phyloP scores from a whole-genome alignment of 1,139 yeast species.

The Scheffersomyces segobiensis region DNA sequence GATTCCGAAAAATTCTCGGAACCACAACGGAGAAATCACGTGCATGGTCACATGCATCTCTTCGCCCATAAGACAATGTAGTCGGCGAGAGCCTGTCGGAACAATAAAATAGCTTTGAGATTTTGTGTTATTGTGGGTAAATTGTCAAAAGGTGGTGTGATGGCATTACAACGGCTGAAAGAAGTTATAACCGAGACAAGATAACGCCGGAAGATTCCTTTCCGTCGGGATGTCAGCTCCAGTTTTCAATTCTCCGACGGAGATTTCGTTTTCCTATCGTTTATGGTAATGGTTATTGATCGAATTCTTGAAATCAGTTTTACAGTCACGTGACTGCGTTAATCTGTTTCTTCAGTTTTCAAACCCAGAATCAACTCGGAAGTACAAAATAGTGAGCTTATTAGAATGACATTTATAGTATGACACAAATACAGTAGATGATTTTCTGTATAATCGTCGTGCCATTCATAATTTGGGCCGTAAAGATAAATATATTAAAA shows the following conservation, averaged over 20 bases:
- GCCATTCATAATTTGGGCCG: too few species aligned
- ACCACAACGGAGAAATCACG: background rate
- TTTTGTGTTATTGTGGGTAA: background rate
- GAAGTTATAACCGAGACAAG: background rate
- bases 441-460: too few species aligned
- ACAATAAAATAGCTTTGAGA: background rate
- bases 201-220: background rate
- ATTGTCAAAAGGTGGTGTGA: background rate
- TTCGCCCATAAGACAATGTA: background rate
- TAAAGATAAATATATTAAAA: too few species aligned
- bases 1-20: background rate
- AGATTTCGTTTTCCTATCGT: background rate
- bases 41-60: background rate
- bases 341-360: too few species aligned
- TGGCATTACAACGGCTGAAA: background rate
- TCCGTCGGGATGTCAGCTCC: background rate
- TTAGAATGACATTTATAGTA: too few species aligned
- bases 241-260: background rate
- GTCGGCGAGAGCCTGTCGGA: background rate
- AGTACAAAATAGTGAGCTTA: too few species aligned
- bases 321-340: too few species aligned
- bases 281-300: too few species aligned
- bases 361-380: too few species aligned
- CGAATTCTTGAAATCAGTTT: too few species aligned
- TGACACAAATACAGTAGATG: too few species aligned